phyloP scores from a whole-genome alignment of 73 alveolate species.

The Tetrahymena thermophila region DNA sequence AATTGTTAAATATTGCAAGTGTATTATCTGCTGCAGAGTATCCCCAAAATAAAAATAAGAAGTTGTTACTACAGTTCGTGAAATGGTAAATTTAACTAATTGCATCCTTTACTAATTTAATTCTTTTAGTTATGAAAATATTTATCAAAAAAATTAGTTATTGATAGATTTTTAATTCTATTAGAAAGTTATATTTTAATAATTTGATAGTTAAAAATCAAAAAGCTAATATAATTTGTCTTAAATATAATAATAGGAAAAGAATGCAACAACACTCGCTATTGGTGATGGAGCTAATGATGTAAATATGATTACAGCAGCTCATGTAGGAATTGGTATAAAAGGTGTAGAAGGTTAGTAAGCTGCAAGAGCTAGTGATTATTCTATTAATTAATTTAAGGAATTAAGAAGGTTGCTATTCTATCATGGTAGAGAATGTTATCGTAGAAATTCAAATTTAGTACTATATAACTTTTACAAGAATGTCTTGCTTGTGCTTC shows the following conservation, averaged over 20 bases:
- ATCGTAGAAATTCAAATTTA: constrained; percentile 76
- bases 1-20: constrained; percentile 48
- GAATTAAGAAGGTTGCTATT: constrained; percentile 78
- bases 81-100: background rate
- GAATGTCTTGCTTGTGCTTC: constrained; percentile 73
- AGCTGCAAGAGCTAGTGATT: constrained; percentile 93
- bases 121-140: too few relatives aligned
- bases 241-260: constrained; percentile 12
- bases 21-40: constrained; percentile 76
- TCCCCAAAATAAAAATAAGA: constrained; percentile 70
- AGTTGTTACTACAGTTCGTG: constrained; percentile 57
- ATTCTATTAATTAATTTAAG: constrained; percentile 73
- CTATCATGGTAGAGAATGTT: constrained; percentile 93
- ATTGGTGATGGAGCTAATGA: constrained; percentile 98
- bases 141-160: too few relatives aligned
- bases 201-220: too few relatives aligned
- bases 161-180: too few relatives aligned
- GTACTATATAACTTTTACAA: constrained; percentile 81
- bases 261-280: constrained; percentile 65
- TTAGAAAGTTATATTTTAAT: too few relatives aligned
- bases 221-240: too few relatives aligned
- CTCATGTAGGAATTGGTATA: constrained; percentile 94
- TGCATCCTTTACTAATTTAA: too few relatives aligned
- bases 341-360: constrained; percentile 89
- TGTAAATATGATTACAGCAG: constrained; percentile 92